A percentile compares a stretch with the other conserved stretches of the same genome.
phyloP scores from a whole-genome alignment of 768 basidiomycete genomes.

The Termitomyces sp. region DNA sequence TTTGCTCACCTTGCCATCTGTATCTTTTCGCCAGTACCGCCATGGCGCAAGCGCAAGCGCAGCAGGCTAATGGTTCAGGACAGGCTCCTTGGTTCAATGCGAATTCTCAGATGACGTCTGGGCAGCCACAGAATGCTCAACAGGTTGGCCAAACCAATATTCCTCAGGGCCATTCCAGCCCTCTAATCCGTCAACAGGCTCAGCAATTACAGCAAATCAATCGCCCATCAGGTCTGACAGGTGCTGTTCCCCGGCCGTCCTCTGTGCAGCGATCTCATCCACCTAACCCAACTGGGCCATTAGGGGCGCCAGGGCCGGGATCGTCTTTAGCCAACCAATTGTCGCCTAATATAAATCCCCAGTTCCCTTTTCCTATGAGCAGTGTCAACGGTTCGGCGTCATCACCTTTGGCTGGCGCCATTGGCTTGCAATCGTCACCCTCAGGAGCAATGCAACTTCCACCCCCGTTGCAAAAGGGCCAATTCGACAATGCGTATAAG shows the following conservation, averaged over 20 bases:
- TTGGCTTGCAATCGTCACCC: conserved; percentile 4
- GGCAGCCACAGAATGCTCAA: conserved; percentile 5
- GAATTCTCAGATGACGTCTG: conserved; percentile 2
- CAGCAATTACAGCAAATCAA: conserved; percentile 22
- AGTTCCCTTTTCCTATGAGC: conserved; percentile 16
- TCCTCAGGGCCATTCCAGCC: conserved; percentile 18
- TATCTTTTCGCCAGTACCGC: conserved; percentile 6
- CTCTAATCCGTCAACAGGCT: conserved; percentile 27
- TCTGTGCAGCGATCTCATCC: conserved; percentile 36
- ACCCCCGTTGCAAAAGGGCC: conserved; percentile 44
- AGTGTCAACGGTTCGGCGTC: conserved; percentile 6
- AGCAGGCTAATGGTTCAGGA: conserved; percentile 17
- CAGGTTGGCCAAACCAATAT: conserved; percentile 11
- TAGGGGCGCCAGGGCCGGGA: conserved; percentile 3
- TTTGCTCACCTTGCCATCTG: not conserved
- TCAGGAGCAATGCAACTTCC: conserved; percentile 16
- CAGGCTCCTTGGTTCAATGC: conserved; percentile 15
- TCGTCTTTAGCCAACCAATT: conserved; percentile 26
- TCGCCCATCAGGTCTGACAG: conserved; percentile 25
- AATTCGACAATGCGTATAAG: conserved; percentile 52
- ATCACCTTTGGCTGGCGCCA: conserved; percentile 9
- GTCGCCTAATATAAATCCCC: conserved; percentile 30
- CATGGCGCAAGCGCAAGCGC: conserved; percentile 13
- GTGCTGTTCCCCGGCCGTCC: conserved; percentile 31
- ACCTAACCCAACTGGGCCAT: not conserved